Percentiles rank a stretch among this genome's conserved stretches.
Evolutionary conservation across 257 asterid species (phyloP).

Genomic region (Solanum raphanifolium): DNA sequence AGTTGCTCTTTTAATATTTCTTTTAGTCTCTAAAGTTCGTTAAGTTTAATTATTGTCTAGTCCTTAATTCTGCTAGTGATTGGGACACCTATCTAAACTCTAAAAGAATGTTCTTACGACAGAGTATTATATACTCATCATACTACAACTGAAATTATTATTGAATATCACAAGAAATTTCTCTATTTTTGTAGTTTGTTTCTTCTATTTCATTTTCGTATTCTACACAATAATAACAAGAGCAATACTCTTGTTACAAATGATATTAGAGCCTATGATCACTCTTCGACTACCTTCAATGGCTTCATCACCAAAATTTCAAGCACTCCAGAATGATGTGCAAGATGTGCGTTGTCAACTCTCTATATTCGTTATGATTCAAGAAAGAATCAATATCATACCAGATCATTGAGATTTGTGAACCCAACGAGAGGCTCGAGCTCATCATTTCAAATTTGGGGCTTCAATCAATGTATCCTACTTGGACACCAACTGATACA

Average conservation of each 20-base stretch:
- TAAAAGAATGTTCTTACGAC: background rate
- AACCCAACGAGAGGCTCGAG: background rate
- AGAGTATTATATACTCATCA: background rate
- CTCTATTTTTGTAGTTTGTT: background rate
- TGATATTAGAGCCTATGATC: background rate
- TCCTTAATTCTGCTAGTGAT: background rate
- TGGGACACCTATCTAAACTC: background rate
- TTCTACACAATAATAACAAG: background rate
- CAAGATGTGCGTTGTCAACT: background rate
- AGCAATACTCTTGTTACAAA: background rate
- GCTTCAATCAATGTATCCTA: background rate
- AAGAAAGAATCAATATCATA: background rate
- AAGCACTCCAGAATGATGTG: background rate
- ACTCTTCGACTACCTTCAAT: background rate
- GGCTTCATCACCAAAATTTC: background rate
- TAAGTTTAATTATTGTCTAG: background rate
- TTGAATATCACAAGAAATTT: background rate
- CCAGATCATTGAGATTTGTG: background rate
- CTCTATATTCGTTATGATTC: background rate
- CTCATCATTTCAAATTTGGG: background rate
- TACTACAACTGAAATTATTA: background rate
- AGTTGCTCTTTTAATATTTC: background rate
- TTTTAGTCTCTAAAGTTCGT: background rate
- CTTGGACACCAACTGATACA: background rate
- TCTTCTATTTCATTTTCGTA: background rate